phyloP scores from a whole-genome alignment of 768 basidiomycete species.

The Candolleomyces aberdarensis region DNA sequence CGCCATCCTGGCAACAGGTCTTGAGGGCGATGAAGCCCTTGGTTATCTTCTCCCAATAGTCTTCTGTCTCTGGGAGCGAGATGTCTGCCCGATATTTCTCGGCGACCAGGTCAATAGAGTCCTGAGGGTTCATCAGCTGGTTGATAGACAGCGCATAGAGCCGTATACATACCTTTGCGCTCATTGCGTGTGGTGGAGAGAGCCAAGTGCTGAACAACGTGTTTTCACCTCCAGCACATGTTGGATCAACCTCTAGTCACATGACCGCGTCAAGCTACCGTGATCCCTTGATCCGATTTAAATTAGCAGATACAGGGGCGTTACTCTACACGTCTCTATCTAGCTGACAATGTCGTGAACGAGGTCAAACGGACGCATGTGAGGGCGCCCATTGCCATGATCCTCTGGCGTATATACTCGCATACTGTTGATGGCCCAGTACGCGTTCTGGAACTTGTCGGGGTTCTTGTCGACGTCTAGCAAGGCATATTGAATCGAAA shows the following conservation, averaged over 20 bases:
- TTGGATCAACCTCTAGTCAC: background rate
- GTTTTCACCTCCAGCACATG: background rate
- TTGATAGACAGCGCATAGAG: background rate
- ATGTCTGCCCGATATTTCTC: slow-evolving; percentile 38
- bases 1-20: slow-evolving; percentile 48
- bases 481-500: background rate
- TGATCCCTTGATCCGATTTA: background rate
- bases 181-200: background rate
- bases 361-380: background rate
- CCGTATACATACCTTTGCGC: background rate
- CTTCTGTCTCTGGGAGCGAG: slow-evolving; percentile 64
- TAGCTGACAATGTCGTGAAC: background rate
- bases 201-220: background rate
- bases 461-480: slow-evolving; percentile 62
- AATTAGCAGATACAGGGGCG: background rate
- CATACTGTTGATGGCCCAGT: slow-evolving; percentile 66
- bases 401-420: slow-evolving; percentile 42
- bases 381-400: background rate
- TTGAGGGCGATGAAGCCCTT: slow-evolving; percentile 46
- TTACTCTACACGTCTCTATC: background rate
- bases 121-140: background rate
- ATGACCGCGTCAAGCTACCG: slow-evolving; percentile 3
- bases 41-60: slow-evolving; percentile 72
- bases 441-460: slow-evolving; percentile 53
- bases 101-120: slow-evolving; percentile 21